Base-by-base conservation (phyloP, 1,284 basidiomycete species). In the Hortiboletus rubellus region DNA sequence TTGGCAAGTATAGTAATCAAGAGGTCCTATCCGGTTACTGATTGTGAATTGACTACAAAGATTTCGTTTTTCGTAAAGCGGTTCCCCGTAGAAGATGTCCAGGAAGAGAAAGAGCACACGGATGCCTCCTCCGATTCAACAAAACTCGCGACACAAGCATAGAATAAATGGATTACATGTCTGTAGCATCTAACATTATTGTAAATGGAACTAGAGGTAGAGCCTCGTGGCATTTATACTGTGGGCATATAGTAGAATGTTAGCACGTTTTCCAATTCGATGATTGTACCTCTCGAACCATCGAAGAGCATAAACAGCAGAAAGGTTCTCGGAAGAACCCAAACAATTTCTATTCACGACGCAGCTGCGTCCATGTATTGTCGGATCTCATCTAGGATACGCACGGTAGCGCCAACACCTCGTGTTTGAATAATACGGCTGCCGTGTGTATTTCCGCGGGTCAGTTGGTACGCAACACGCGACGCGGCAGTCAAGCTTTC, bases 1-100 rank as follows among this genome's bases (percentile, higher is more conserved):
- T 62, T 85, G 64, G 82, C 84, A 63, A 66, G 73, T 66, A 34
- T 34, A 33, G 24, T 24, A 38, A 38, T 47, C 24, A 6, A 37
- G 48, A 43, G 8, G 49, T 24, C 54, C 27, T 41, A 30, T 51
- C 33, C 17, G 64, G 59, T 53, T 74, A 72, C 54, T 66, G 57
- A 71, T 42, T 50, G 46, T 50, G 41, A 52, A 47, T 42, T 40
- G 27, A 54, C 75, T 12, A 64, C 42, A 54, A 76, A 60, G 71
- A 71, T 73, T 50, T 72, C 70, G 18, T 34, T 69, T 30, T 72
- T 74, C 54, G 50, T 74, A 46, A 70, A 66, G 55, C 62, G 53
- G 34, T 62, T 66, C 33, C 54, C 69, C 24, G 62, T 74, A 51
- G 70, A 68, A 5, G 52, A 63, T 41, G n/a, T 53, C 5, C 56